Evolutionary conservation across 768 basidiomycete genomes (phyloP), one percentile per base, ranked within the genome.

Genomic region (Asterophora lycoperdoides): DNA sequence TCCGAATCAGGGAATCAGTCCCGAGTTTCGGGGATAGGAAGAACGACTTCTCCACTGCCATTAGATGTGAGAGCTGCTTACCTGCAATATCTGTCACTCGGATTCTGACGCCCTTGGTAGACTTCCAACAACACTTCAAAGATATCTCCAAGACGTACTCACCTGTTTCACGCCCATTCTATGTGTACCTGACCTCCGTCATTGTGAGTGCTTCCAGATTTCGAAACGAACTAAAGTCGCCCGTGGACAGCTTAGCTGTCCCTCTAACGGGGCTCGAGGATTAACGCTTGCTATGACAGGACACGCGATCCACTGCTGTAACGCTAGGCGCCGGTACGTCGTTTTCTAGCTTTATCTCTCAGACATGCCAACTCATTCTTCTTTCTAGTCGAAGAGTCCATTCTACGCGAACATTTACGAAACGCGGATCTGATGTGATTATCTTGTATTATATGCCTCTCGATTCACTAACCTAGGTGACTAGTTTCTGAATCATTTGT

Each of bases 71-170:
- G 83, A 69, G 11, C 38, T 23, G 32, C 20, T 41, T 4, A 44
- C 20, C 43, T 46, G 26, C 38, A 46, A 28, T 14, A 47, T 14
- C 17, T 17, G 37, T 32, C 41, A 19, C 44, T 15, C 39, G 26
- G 36, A 34, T 43, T 29, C 9, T 41, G 55, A 44, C 52, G 30
- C 43, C 35, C 17, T 44, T 41, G 41, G 8, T 40, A 90, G 88
- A 89, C 64, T 88, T 91, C 65, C 81, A 84, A 56, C 79, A 83
- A 49, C 86, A 89, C 60, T 89, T 91, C 65, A 86, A 79, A 60
- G 87, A 89, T 45, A 84, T 88, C 32, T 74, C 76, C 39, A 80
- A 76, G 53, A 71, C 74, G 37, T 67, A 75, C 54, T 87, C 87
- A 1, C 83, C 84, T 10, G 71, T 77, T 19, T 75, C 78, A 35